Conservation (phyloP, 495 filamentous ascomycete genomes). For the Hypomontagnella monticulosa region DNA sequence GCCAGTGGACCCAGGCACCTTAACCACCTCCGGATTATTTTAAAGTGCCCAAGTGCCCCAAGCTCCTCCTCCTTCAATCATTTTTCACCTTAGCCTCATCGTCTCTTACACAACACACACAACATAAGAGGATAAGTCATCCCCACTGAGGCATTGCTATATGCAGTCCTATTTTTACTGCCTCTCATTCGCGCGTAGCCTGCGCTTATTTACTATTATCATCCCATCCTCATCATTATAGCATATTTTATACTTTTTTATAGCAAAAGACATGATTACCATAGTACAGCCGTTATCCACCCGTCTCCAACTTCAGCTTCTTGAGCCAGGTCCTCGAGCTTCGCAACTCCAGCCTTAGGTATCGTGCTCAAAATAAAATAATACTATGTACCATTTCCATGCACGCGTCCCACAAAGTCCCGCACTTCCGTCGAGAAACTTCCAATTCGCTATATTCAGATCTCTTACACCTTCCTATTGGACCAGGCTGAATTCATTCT, state of each 20-base stretch:
- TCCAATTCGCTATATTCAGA: constrained; percentile 34
- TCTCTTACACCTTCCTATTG: constrained; percentile 20
- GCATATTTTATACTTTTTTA: constrained; percentile 16
- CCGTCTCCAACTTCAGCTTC: not conserved
- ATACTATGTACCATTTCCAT: not conserved
- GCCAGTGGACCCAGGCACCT: not conserved
- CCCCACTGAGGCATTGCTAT: constrained; percentile 25
- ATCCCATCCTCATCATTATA: constrained; percentile 1
- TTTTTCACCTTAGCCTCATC: constrained; percentile 1
- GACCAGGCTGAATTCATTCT: constrained; percentile 25
- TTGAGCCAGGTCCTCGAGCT: no score
- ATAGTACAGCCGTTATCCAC: no score
- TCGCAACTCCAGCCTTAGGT: no score
- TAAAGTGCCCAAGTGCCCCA: constrained; percentile 33
- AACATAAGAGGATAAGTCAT: not conserved
- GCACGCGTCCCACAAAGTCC: not conserved
- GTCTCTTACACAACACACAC: not conserved
- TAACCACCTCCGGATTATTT: constrained; percentile 24
- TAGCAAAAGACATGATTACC: constrained; percentile 18
- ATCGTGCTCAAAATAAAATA: constrained; percentile 5
- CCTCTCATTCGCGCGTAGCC: constrained; percentile 4
- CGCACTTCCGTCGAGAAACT: constrained; percentile 27
- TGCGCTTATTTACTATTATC: constrained; percentile 20
- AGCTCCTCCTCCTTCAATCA: constrained; percentile 23
- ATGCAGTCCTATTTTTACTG: constrained; percentile 35